A percentile compares a stretch with the other conserved stretches of the same genome.
These are phyloP conservation scores for Gloeopeniophorella convolvens DNA, from an alignment of 768 basidiomycete species.

Conservation along the genomic window DNA sequence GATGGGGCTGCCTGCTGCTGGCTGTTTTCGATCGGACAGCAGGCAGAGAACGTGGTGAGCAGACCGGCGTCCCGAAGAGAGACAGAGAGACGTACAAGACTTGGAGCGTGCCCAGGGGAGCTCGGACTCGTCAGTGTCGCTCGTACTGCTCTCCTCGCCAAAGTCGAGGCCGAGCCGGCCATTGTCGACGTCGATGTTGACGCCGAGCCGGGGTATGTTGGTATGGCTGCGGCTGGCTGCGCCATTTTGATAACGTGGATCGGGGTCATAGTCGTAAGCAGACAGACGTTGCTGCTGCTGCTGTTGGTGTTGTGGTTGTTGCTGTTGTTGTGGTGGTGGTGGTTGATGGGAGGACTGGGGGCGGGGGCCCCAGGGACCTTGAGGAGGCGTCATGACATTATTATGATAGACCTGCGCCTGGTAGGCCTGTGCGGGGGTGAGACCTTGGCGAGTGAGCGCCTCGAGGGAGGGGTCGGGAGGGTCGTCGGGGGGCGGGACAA, in stretches of 20 bases:
- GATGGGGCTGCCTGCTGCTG: slow-evolving; percentile 8
- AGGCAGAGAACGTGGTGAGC: neutral
- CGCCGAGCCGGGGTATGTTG: slow-evolving; percentile 34
- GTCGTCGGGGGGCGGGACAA: slow-evolving; percentile 43
- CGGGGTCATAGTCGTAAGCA: slow-evolving; percentile 20
- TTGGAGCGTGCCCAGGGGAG: slow-evolving; percentile 42
- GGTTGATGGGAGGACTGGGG: no score
- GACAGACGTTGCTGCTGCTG: slow-evolving; percentile 19
- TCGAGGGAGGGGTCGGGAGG: slow-evolving; percentile 43
- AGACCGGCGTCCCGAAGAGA: neutral
- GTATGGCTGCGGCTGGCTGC: slow-evolving; percentile 21
- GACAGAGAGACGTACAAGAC: slow-evolving; percentile 16
- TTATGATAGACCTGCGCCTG: slow-evolving; percentile 65
- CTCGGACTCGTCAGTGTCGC: slow-evolving; percentile 47
- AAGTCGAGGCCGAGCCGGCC: slow-evolving; percentile 58
- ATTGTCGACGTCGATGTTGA: slow-evolving; percentile 48
- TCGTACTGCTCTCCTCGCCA: slow-evolving; percentile 29
- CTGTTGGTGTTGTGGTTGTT: slow-evolving; percentile 18
- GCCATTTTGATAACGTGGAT: slow-evolving; percentile 25
- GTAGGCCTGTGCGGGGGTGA: slow-evolving; percentile 76
- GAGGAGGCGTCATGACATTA: slow-evolving; percentile 31
- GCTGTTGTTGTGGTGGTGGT: slow-evolving; percentile 30
- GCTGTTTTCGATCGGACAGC: neutral
- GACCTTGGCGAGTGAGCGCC: slow-evolving; percentile 40
- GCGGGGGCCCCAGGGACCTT: slow-evolving; percentile 20